These are phyloP conservation scores for Theileria annulata DNA, from an alignment of 169 alveolate species.

Conservation along the genomic window DNA sequence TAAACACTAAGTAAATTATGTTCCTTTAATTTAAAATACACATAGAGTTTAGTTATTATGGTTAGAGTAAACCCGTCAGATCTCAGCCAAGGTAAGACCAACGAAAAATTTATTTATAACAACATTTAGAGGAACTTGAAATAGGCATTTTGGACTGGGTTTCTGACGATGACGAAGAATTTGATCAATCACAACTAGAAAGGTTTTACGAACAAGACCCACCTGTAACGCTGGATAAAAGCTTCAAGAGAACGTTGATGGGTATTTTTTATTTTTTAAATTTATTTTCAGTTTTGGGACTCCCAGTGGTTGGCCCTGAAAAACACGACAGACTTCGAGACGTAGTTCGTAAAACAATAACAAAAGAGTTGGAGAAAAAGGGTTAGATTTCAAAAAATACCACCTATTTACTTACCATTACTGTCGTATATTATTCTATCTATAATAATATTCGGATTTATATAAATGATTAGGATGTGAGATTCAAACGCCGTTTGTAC, in stretches of 20 bases:
- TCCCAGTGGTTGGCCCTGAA: constrained; percentile 71
- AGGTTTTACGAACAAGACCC: constrained; percentile 64
- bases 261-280: constrained; percentile 8
- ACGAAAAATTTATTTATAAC: neutral
- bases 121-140: constrained; percentile 41
- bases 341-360: constrained; percentile 37
- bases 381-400: constrained; percentile 23
- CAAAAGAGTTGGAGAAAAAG: constrained; percentile 70
- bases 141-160: constrained; percentile 71
- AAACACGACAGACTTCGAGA: constrained; percentile 69
- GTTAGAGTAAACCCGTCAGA: constrained; percentile 51
- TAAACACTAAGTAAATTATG: constrained; percentile 4
- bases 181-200: constrained; percentile 65
- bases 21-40: neutral
- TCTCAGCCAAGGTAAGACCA: constrained; percentile 37
- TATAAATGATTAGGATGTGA: constrained; percentile 48
- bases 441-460: neutral
- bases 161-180: constrained; percentile 72
- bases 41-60: constrained; percentile 27
- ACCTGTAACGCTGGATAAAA: constrained; percentile 67
- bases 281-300: constrained; percentile 60
- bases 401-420: neutral
- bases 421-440: too few species aligned
- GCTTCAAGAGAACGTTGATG: constrained; percentile 57
- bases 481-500: constrained; percentile 49